phyloP scores from a whole-genome alignment of 2,329 filamentous ascomycete species.

The Fusarium sp. region DNA sequence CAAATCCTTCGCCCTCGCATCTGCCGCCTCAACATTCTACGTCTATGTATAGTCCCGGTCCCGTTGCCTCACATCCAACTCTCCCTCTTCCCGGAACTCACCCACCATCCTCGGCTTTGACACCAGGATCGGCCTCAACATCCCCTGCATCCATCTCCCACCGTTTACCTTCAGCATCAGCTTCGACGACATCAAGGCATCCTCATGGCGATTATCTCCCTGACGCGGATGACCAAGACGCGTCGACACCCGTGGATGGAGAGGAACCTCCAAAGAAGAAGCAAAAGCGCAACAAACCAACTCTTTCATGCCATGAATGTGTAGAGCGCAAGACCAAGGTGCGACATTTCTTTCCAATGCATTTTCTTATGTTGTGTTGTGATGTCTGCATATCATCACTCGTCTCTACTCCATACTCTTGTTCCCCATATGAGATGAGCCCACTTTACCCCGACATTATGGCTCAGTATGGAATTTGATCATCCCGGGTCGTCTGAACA shows the following conservation, averaged over 20 bases:
- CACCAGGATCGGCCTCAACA: conserved; percentile 42
- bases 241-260: conserved; percentile 31
- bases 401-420: background rate
- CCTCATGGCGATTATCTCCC: conserved; percentile 28
- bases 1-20: conserved; percentile 33
- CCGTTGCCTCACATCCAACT: conserved; percentile 13
- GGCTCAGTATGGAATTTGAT: background rate
- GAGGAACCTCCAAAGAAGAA: conserved; percentile 68
- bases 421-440: conserved; percentile 12
- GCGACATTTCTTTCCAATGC: conserved; percentile 17
- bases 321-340: conserved; percentile 86
- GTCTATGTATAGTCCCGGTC: conserved; percentile 35
- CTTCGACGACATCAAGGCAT: conserved; percentile 28
- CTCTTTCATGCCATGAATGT: conserved; percentile 80
- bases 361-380: background rate
- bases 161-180: conserved; percentile 36
- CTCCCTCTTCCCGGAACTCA: conserved; percentile 31
- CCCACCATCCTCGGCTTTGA: conserved; percentile 35
- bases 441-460: conserved; percentile 24
- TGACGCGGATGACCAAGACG: conserved; percentile 36
- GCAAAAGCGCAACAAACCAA: conserved; percentile 87
- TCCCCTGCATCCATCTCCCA: conserved; percentile 42
- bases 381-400: background rate
- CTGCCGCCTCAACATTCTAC: conserved; percentile 30
- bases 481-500: background rate